Base-by-base conservation (phyloP, 2,329 filamentous ascomycete species). In the Chrysoporthe deuterocubensis region DNA sequence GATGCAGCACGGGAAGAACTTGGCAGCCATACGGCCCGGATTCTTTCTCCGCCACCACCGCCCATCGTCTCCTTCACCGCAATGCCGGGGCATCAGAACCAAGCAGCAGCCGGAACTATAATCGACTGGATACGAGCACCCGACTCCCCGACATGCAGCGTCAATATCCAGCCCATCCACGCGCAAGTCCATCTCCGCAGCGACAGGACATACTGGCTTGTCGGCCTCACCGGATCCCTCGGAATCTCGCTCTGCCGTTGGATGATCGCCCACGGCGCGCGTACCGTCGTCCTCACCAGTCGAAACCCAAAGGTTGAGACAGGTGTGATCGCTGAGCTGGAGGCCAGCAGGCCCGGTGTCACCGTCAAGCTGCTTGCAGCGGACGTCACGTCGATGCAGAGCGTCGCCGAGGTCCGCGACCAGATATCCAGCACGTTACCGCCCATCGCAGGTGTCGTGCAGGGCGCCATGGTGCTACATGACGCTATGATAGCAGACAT, bases 221-320 rank as follows among this genome's bases (percentile, higher is more conserved):
- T 77, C 13, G 77, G 78, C 0, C 68, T 80, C 4, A 74, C 76
- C 1, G 75, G 79, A 0, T 70, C 72, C 0, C 48, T 81, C 0
- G 81, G 81, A 1, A 74, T 73, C 4, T 80, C 81, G 0, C 71
- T 83, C 0, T 77, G 74, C 57, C 61, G 75, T 43, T 83, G 76
- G 78, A 82, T 82, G 80, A 73, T 78, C 2, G 59, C 46, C 0
- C 73, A 74, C 11, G 82, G 81, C 0, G 82, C 80, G 0, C 69
- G 74, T 16, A 67, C 79, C 46, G 60, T 83, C 1, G 78, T 76
- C 0, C 42, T 85, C 2, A 76, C 79, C 0, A 82, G 80, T 62
- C 78, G 82, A 0, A 76, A 74, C 11, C 75, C 80, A 2, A 71
- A 76, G 4, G 68, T 82, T 2, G 72, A 79, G 9, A 60, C 26